Conservation (phyloP, 305 asterid species). For the Vinca major region DNA sequence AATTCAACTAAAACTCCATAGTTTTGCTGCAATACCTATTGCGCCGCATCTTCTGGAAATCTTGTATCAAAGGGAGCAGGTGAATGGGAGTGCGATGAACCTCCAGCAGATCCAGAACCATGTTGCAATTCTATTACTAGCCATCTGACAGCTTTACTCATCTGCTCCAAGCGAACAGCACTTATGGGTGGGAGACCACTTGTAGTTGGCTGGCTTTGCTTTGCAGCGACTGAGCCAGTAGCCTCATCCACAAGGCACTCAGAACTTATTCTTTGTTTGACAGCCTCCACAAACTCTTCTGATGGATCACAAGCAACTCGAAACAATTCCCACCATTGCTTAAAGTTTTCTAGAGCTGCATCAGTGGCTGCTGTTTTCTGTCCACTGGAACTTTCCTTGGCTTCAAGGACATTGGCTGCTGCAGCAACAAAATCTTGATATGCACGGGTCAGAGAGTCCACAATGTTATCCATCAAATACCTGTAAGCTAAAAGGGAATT, state of each 20-base stretch:
- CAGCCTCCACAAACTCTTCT: slow-evolving; percentile 92
- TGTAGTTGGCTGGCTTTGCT: slow-evolving; percentile 44
- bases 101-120: slow-evolving; percentile 58
- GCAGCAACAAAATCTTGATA: slow-evolving; percentile 72
- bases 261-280: slow-evolving; percentile 90
- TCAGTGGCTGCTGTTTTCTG: slow-evolving; percentile 65
- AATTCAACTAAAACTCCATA: background rate
- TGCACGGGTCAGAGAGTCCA: slow-evolving; percentile 57
- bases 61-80: slow-evolving; percentile 92
- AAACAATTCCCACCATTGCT: slow-evolving; percentile 83
- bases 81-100: slow-evolving; percentile 48
- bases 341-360: slow-evolving; percentile 72
- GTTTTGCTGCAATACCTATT: slow-evolving; percentile 36
- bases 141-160: slow-evolving; percentile 97
- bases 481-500: background rate
- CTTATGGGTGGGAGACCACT: slow-evolving; percentile 83
- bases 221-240: slow-evolving; percentile 61
- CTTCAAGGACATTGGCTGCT: slow-evolving; percentile 56
- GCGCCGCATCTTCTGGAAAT: slow-evolving; percentile 74
- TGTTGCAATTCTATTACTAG: slow-evolving; percentile 84
- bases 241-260: slow-evolving; percentile 98
- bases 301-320: slow-evolving; percentile 91
- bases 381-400: slow-evolving; percentile 51
- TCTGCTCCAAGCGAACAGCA: slow-evolving; percentile 94
- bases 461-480: slow-evolving; percentile 56